Conservation (phyloP, 345 rosid genomes). For the Trapa incisa region DNA sequence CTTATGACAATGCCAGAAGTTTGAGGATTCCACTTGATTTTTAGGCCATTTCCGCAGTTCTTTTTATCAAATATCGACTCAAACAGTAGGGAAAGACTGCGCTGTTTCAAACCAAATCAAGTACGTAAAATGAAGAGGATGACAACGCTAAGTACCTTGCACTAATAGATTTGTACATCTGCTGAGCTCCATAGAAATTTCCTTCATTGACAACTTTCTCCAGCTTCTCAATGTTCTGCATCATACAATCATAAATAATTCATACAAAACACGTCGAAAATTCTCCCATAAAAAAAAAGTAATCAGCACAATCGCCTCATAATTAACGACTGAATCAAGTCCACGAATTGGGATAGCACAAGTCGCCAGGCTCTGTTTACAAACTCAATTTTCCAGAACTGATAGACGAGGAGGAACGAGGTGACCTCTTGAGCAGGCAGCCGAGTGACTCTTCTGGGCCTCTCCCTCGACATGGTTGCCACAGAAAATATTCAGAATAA, state of each 20-base stretch:
- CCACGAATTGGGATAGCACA: neutral
- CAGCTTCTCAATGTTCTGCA: constrained; percentile 72
- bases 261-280: neutral
- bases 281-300: neutral
- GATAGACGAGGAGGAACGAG: neutral
- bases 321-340: neutral
- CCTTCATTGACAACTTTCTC: constrained; percentile 62
- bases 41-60: no score
- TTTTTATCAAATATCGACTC: neutral
- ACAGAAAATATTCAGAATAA: neutral
- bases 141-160: constrained; percentile 38
- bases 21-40: no score
- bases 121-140: neutral
- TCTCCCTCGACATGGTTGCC: constrained; percentile 34
- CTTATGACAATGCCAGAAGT: no score
- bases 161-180: constrained; percentile 89
- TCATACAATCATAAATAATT: neutral
- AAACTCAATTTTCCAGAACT: neutral
- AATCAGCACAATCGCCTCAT: neutral
- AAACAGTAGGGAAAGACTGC: neutral
- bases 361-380: neutral
- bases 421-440: constrained; percentile 82
- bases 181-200: constrained; percentile 86
- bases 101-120: neutral
- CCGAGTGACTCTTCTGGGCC: constrained; percentile 30